Evolutionary conservation across 139 green algal genomes (phyloP).

Genomic region (Micractinium sp.): DNA sequence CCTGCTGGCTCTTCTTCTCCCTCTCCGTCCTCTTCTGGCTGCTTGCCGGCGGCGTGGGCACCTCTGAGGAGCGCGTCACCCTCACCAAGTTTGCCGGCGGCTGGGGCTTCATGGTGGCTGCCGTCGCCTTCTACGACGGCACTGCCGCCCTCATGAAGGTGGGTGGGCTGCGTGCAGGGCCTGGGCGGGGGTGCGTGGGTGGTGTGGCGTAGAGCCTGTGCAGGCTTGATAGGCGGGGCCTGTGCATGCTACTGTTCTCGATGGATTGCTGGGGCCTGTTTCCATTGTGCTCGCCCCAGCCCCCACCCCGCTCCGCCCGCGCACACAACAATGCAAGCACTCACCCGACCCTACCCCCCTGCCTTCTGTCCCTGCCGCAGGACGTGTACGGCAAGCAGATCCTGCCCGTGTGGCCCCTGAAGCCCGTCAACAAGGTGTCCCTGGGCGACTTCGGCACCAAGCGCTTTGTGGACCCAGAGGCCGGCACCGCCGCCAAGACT

Average conservation of each 20-base stretch:
- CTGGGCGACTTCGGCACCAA: slow-evolving; percentile 34
- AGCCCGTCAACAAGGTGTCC: slow-evolving; percentile 34
- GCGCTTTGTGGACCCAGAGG: background rate
- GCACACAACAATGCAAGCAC: no score
- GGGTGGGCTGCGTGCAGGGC: background rate
- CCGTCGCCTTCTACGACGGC: slow-evolving; percentile 19
- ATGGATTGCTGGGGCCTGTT: no score
- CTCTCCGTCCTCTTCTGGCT: slow-evolving; percentile 37
- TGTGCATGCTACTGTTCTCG: no score
- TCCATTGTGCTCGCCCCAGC: no score
- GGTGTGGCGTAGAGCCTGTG: no score
- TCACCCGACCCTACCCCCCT: no score
- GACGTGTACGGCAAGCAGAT: slow-evolving; percentile 37
- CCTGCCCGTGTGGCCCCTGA: slow-evolving; percentile 29
- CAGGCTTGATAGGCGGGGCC: no score
- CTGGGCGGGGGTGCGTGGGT: no score
- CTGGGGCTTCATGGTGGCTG: slow-evolving; percentile 36
- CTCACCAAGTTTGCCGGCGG: slow-evolving; percentile 37
- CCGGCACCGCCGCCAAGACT: background rate
- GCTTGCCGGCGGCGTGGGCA: slow-evolving; percentile 27
- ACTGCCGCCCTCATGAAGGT: slow-evolving; percentile 37
- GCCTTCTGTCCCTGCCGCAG: background rate
- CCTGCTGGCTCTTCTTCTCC: slow-evolving; percentile 40
- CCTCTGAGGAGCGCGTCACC: background rate
- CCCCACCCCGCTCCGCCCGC: no score